phyloP scores from a whole-genome alignment of 306 rosid genomes.

The Cyamopsis tetragonoloba region DNA sequence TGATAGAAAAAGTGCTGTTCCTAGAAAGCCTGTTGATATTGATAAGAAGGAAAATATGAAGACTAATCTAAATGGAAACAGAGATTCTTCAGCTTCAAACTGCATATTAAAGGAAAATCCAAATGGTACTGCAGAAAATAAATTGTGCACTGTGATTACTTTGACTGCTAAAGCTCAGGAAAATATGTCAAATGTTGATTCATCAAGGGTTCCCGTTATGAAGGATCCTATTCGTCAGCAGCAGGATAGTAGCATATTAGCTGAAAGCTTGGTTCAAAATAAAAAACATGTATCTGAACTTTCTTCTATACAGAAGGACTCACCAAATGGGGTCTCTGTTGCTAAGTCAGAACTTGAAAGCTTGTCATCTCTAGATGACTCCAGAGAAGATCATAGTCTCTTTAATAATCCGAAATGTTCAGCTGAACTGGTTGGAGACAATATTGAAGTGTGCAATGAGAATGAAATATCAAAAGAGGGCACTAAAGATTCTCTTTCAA shows the following conservation, averaged over 20 bases:
- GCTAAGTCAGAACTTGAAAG: constrained; percentile 32
- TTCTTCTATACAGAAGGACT: constrained; percentile 21
- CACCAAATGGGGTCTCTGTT: constrained; percentile 12
- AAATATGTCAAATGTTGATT: constrained; percentile 30
- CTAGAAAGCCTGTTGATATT: constrained; percentile 45
- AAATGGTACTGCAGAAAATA: constrained; percentile 33
- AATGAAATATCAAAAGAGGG: constrained; percentile 33
- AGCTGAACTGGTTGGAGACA: constrained; percentile 19
- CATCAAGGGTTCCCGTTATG: constrained; percentile 19
- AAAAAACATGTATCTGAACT: constrained; percentile 32
- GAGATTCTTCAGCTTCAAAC: constrained; percentile 29
- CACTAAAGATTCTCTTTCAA: constrained; percentile 12
- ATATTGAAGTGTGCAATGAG: constrained; percentile 9
- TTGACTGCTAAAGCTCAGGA: constrained; percentile 30
- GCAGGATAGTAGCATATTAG: constrained; percentile 4
- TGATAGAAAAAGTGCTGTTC: constrained; percentile 54
- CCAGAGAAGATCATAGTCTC: constrained; percentile 19
- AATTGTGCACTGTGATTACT: constrained; percentile 23
- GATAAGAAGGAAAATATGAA: constrained; percentile 48
- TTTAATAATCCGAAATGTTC: constrained; percentile 20
- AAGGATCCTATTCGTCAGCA: constrained; percentile 30
- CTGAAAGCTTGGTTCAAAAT: constrained; percentile 24
- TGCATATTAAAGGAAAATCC: constrained; percentile 37
- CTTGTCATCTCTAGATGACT: constrained; percentile 21
- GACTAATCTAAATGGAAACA: constrained; percentile 31